Evolutionary conservation across 2,329 filamentous ascomycete species (phyloP).

Genomic region (Orbilia brochopaga): DNA sequence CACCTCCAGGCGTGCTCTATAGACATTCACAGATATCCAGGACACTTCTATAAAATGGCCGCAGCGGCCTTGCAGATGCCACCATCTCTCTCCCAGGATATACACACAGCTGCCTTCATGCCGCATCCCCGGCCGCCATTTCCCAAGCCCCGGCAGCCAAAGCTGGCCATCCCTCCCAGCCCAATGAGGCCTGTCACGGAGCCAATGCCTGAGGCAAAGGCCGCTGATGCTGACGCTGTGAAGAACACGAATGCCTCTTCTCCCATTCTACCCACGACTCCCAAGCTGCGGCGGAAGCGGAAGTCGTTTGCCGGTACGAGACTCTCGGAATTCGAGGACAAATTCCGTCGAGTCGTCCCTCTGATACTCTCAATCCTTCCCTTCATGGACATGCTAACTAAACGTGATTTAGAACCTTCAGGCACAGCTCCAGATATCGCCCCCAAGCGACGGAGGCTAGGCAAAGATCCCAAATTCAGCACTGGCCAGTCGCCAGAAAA

Average conservation of each 20-base stretch:
- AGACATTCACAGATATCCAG: conserved; percentile 6
- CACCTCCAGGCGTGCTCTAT: neutral
- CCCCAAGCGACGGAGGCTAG: conserved; percentile 23
- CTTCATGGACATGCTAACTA: conserved; percentile 20
- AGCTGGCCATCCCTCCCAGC: conserved; percentile 35
- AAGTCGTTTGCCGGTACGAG: conserved; percentile 47
- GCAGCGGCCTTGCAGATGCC: conserved; percentile 46
- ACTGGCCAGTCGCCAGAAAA: conserved; percentile 39
- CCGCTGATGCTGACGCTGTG: conserved; percentile 24
- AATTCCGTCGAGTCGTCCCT: conserved; percentile 1
- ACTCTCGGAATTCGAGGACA: neutral
- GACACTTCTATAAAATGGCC: conserved; percentile 43
- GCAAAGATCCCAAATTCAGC: conserved; percentile 33
- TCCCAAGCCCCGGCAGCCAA: conserved; percentile 34
- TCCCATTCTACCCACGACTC: conserved; percentile 23
- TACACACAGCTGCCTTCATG: conserved; percentile 40
- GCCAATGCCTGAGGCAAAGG: conserved; percentile 19
- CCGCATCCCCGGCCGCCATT: conserved; percentile 29
- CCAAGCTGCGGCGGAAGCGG: conserved; percentile 30
- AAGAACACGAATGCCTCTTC: conserved; percentile 23
- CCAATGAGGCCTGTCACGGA: conserved; percentile 35
- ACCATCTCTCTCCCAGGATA: conserved; percentile 36
- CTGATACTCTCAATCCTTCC: neutral
- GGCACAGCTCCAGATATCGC: conserved; percentile 31
- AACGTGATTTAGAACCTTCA: conserved; percentile 27